Evolutionary conservation across 2,329 filamentous ascomycete species (phyloP).

Genomic region (Pyrenophora graminea): DNA sequence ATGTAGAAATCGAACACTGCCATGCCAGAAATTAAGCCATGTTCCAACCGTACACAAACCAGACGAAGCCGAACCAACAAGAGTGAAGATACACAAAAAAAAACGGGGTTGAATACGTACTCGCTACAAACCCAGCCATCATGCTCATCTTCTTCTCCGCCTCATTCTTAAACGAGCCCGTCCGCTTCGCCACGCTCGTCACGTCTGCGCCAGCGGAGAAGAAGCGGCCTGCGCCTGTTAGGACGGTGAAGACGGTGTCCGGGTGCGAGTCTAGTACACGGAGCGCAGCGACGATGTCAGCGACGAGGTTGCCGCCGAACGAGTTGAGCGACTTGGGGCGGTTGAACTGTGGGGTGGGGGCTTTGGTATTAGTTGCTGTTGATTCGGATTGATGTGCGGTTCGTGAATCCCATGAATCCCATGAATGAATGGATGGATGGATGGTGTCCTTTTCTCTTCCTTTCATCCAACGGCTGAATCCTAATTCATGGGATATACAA

Average conservation of each 20-base stretch:
- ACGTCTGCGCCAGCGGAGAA: slow-evolving; percentile 58
- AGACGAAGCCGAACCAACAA: neutral
- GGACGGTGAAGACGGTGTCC: slow-evolving; percentile 56
- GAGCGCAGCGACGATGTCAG: slow-evolving; percentile 51
- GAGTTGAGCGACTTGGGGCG: slow-evolving; percentile 55
- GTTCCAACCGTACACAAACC: too few relatives aligned
- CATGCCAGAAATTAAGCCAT: too few relatives aligned
- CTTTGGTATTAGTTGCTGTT: neutral
- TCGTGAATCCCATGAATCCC: too few relatives aligned
- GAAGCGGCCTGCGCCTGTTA: slow-evolving; percentile 57
- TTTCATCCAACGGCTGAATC: too few relatives aligned
- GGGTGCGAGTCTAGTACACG: slow-evolving; percentile 54
- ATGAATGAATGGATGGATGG: too few relatives aligned
- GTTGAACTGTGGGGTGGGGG: slow-evolving; percentile 47
- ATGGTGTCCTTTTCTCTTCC: too few relatives aligned
- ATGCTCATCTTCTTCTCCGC: slow-evolving; percentile 43
- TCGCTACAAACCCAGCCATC: slow-evolving; percentile 33
- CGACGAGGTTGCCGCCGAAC: slow-evolving; percentile 53
- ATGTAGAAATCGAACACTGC: neutral
- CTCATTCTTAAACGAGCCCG: slow-evolving; percentile 20
- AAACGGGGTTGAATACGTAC: slow-evolving; percentile 23
- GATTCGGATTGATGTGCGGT: too few relatives aligned
- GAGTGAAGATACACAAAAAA: neutral
- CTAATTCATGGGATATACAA: too few relatives aligned
- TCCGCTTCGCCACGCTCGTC: slow-evolving; percentile 33